phyloP scores from a whole-genome alignment of 805 yeast genomes.

The Metschnikowia continentalis region DNA sequence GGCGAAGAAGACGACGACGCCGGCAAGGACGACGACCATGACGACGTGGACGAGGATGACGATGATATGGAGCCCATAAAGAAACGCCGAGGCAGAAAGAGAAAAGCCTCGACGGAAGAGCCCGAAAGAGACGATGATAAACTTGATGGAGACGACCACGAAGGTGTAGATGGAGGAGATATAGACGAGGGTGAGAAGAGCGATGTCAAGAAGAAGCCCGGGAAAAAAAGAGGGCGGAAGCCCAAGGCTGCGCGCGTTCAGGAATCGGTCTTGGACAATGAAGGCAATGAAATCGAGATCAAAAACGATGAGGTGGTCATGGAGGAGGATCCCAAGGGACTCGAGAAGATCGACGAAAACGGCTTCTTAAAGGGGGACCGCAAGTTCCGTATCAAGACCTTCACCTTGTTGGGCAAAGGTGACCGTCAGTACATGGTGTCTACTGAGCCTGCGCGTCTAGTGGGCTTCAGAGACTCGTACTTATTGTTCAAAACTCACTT shows the following conservation, averaged over 20 bases:
- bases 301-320: slow-evolving; percentile 74
- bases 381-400: slow-evolving; percentile 65
- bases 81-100: slow-evolving; percentile 13
- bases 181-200: slow-evolving; percentile 10
- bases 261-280: slow-evolving; percentile 52
- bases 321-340: slow-evolving; percentile 71
- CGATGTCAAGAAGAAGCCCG: slow-evolving; percentile 25
- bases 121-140: slow-evolving; percentile 15
- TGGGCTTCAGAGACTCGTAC: slow-evolving; percentile 91
- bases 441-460: slow-evolving; percentile 93
- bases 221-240: slow-evolving; percentile 31
- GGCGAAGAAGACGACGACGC: slow-evolving; percentile 17
- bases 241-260: slow-evolving; percentile 34
- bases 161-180: slow-evolving; percentile 4
- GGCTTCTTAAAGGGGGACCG: slow-evolving; percentile 75
- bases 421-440: slow-evolving; percentile 79
- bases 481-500: slow-evolving; percentile 83
- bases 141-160: neutral
- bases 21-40: slow-evolving; percentile 15
- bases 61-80: slow-evolving; percentile 9
- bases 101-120: slow-evolving; percentile 16
- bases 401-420: slow-evolving; percentile 63
- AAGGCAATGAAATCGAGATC: slow-evolving; percentile 63
- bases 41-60: slow-evolving; percentile 8
- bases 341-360: slow-evolving; percentile 58